Percentiles rank a stretch among this genome's conserved stretches.
phyloP scores from a whole-genome alignment of 371 early-diverging fungal genomes.

The Rhizopus microsporus region DNA sequence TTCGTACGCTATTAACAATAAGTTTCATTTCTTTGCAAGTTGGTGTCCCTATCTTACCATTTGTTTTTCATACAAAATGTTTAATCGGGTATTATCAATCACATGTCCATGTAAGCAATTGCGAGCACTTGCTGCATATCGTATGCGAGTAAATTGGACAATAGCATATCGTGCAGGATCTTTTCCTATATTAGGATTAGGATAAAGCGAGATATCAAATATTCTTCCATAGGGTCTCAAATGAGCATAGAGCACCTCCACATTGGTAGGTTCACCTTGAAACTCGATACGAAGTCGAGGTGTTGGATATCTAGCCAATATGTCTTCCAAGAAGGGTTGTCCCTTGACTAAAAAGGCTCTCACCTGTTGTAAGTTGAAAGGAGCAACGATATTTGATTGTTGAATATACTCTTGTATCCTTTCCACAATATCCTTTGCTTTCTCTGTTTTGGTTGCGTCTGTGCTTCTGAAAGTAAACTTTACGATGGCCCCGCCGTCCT shows the following conservation, averaged over 20 bases:
- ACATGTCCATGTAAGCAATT: constrained; percentile 84
- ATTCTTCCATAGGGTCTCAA: constrained; percentile 85
- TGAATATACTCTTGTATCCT: constrained; percentile 39
- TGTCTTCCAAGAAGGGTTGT: constrained; percentile 86
- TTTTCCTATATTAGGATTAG: constrained; percentile 57
- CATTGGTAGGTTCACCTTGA: constrained; percentile 57
- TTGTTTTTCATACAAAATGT: constrained; percentile 71
- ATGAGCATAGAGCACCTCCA: constrained; percentile 71
- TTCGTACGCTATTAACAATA: constrained; percentile 51
- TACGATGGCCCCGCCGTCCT: constrained; percentile 54
- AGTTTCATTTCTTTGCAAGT: not conserved
- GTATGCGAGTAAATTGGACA: constrained; percentile 72
- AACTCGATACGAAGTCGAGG: constrained; percentile 72
- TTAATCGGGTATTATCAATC: constrained; percentile 68
- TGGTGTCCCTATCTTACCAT: constrained; percentile 29
- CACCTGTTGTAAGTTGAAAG: constrained; percentile 63
- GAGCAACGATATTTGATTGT: constrained; percentile 46
- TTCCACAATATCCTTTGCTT: constrained; percentile 36
- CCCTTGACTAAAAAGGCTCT: constrained; percentile 75
- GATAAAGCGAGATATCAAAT: constrained; percentile 68
- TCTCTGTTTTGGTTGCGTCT: constrained; percentile 21
- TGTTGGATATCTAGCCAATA: constrained; percentile 75
- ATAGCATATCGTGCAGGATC: constrained; percentile 79
- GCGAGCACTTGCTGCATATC: constrained; percentile 85
- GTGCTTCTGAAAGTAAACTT: constrained; percentile 39